Percentiles rank a stretch among this genome's conserved stretches.
Evolutionary conservation across 2,329 filamentous ascomycete genomes (phyloP).

Genomic region (Colletotrichum gigasporum): DNA sequence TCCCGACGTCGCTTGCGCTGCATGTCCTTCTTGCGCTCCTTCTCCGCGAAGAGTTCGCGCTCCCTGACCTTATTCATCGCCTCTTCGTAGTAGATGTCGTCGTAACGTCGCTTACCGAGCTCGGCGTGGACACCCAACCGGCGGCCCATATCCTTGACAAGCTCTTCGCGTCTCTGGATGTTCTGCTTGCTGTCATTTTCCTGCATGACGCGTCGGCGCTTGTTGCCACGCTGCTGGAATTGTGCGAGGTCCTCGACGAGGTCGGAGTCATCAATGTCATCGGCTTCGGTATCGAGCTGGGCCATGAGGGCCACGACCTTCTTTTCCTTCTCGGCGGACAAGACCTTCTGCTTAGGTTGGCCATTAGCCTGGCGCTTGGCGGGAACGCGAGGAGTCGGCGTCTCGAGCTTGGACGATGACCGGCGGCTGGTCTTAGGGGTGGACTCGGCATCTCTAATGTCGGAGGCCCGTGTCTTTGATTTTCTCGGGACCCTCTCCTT

Average conservation of each 20-base stretch:
- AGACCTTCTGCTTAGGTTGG: slow-evolving; percentile 58
- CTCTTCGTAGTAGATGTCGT: slow-evolving; percentile 79
- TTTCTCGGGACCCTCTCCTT: slow-evolving; percentile 43
- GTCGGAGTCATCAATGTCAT: slow-evolving; percentile 53
- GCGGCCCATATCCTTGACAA: slow-evolving; percentile 63
- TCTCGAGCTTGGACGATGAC: slow-evolving; percentile 59
- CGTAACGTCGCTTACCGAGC: slow-evolving; percentile 79
- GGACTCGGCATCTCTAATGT: slow-evolving; percentile 58
- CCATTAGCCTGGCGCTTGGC: slow-evolving; percentile 70
- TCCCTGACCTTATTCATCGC: slow-evolving; percentile 89
- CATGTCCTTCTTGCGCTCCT: slow-evolving; percentile 99
- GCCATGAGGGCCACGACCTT: slow-evolving; percentile 70
- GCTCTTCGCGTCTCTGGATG: slow-evolving; percentile 70
- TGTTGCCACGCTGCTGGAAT: slow-evolving; percentile 67
- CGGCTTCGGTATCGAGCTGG: slow-evolving; percentile 57
- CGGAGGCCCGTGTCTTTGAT: slow-evolving; percentile 61
- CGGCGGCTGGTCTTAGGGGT: slow-evolving; percentile 60
- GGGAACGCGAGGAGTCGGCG: slow-evolving; percentile 57
- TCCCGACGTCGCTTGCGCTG: slow-evolving; percentile 95
- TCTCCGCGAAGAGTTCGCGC: slow-evolving; percentile 91
- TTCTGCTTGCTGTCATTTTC: slow-evolving; percentile 70
- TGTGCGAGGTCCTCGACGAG: slow-evolving; percentile 53
- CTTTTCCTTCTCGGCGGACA: slow-evolving; percentile 70
- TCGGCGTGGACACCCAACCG: slow-evolving; percentile 76
- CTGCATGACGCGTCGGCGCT: slow-evolving; percentile 75